These are phyloP conservation scores for Aspergillus sp. DNA, from an alignment of 2,329 filamentous ascomycete genomes.

Conservation along the genomic window DNA sequence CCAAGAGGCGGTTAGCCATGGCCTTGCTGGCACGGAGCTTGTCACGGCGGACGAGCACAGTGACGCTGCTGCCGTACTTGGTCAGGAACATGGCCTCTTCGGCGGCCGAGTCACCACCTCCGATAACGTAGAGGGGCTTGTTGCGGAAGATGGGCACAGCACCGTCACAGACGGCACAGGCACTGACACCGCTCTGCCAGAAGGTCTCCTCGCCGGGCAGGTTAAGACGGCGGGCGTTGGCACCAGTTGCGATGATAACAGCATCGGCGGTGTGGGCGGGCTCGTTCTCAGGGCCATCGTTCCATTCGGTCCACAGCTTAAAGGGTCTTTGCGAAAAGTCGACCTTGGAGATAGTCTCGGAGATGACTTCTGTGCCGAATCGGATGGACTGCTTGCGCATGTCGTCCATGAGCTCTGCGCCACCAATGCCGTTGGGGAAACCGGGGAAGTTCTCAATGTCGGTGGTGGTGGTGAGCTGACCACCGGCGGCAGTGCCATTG, in stretches of 20 bases:
- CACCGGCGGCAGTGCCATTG: slow-evolving; percentile 91
- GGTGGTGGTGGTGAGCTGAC: slow-evolving; percentile 96
- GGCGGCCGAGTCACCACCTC: slow-evolving; percentile 91
- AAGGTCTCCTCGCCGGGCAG: slow-evolving; percentile 87
- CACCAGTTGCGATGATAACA: slow-evolving; percentile 91
- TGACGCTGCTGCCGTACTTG: slow-evolving; percentile 94
- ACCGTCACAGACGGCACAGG: slow-evolving; percentile 95
- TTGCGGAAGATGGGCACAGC: slow-evolving; percentile 96
- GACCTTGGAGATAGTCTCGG: slow-evolving; percentile 84
- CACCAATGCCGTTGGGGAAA: slow-evolving; percentile 85
- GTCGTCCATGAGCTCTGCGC: slow-evolving; percentile 84
- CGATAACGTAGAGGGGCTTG: slow-evolving; percentile 92
- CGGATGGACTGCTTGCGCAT: slow-evolving; percentile 89
- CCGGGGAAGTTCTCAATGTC: slow-evolving; percentile 98
- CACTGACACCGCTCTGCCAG: slow-evolving; percentile 96
- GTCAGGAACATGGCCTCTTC: slow-evolving; percentile 97
- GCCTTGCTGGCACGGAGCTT: slow-evolving; percentile 82
- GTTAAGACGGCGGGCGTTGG: slow-evolving; percentile 78
- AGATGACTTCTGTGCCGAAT: slow-evolving; percentile 89
- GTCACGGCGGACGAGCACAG: slow-evolving; percentile 84
- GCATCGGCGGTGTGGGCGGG: slow-evolving; percentile 80
- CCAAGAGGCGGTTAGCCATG: slow-evolving; percentile 80
- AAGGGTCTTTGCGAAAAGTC: slow-evolving; percentile 83
- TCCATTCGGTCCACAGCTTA: slow-evolving; percentile 89
- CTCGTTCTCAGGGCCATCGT: slow-evolving; percentile 63